Evolutionary conservation across 257 asterid species (phyloP), one percentile per base, ranked within the genome.

Genomic region (Solanum pinnatisectum): DNA sequence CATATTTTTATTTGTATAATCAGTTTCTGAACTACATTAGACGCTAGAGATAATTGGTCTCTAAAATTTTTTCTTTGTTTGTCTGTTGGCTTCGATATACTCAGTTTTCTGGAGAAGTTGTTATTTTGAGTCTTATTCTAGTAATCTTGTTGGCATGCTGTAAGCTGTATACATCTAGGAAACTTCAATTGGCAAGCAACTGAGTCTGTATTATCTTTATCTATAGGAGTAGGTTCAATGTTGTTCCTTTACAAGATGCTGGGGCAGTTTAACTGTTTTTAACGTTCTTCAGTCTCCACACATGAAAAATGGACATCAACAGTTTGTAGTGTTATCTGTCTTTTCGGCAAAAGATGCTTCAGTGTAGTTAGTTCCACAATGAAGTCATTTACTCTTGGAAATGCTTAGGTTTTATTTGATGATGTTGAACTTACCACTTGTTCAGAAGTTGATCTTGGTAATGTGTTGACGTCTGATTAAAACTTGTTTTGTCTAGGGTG

Each of bases 401-500:
- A 83, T 72, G 52, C 72, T 42, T 68, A 84, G 35, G 42, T 87
- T 30, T 87, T 87, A 9, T 84, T 16, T 27, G 8, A 74, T 42
- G 63, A 72, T 20, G 90, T 73, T 70, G 79, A 56, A 67, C 42
- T 40, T 49, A 11, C 77, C 30, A 16, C 39, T 30, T 36, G 35
- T 70, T 84, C 56, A 49, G 79, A 63, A 39, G 76, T 87, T 86
- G 27, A 33, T 16, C 78, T 81, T 67, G 42, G 44, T 49, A 6
- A 49, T 72, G 33, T 84, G 7, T 16, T 7, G 68, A 35, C 30
- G 30, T 88, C 85, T 81, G 74, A 46, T 44, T 32, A 40, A 22
- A 27, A 37, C n/a, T 30, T 70, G 39, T 63, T 77, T 44, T 52
- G 76, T 92, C 78, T 89, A 96, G 99, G 99, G 99, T 88, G 99